These are phyloP conservation scores for Daldinia sp. DNA, from an alignment of 2,329 filamentous ascomycete species.

Conservation along the genomic window DNA sequence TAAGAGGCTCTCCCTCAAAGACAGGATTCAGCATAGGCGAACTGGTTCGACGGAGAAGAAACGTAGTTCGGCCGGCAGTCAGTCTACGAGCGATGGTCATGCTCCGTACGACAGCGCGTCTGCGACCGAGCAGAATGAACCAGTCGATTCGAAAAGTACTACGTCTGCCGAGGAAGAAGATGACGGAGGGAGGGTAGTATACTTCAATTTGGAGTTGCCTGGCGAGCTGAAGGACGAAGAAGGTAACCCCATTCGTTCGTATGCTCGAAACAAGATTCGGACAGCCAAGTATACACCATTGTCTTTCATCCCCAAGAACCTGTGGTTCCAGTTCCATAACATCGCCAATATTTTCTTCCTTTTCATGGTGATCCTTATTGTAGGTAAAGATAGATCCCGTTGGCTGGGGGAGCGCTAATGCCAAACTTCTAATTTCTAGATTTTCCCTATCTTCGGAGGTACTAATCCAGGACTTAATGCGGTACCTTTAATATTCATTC, in stretches of 20 bases:
- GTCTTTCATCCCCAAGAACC: constrained; percentile 94
- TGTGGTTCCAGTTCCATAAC: constrained; percentile 98
- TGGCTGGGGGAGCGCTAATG: constrained; percentile 9
- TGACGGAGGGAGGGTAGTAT: constrained; percentile 65
- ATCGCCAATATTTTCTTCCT: constrained; percentile 98
- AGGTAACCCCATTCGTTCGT: constrained; percentile 74
- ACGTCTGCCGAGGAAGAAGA: constrained; percentile 51
- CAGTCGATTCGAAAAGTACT: constrained; percentile 49
- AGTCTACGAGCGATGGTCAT: constrained; percentile 43
- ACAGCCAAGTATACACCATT: constrained; percentile 97
- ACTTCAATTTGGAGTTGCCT: constrained; percentile 87
- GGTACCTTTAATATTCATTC: constrained; percentile 91
- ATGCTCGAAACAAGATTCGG: constrained; percentile 92
- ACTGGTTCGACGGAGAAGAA: constrained; percentile 74
- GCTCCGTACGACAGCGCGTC: constrained; percentile 42
- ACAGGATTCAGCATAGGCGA: constrained; percentile 70
- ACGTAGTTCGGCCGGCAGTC: constrained; percentile 55
- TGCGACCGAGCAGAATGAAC: constrained; percentile 48
- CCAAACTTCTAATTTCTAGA: constrained; percentile 62
- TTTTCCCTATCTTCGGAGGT: constrained; percentile 95
- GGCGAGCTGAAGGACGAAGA: constrained; percentile 79
- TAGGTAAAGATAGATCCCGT: constrained; percentile 61
- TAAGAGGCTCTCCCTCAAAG: constrained; percentile 85
- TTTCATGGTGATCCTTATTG: constrained; percentile 91
- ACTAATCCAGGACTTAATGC: constrained; percentile 89